These are phyloP conservation scores for Irpex sp. DNA, from an alignment of 1,284 basidiomycete genomes.

Conservation along the genomic window DNA sequence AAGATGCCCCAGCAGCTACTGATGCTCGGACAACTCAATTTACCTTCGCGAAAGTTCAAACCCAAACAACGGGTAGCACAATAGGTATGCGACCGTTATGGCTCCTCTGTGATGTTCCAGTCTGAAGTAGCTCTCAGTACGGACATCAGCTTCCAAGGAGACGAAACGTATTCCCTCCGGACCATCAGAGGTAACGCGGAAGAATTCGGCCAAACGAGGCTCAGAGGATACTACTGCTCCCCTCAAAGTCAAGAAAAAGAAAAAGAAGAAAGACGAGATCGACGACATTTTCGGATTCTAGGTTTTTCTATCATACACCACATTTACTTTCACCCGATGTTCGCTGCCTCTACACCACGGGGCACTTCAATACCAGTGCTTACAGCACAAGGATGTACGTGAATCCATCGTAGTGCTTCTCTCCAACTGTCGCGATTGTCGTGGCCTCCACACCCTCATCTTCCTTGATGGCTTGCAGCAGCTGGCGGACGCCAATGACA, in stretches of 20 bases:
- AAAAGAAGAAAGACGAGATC: slow-evolving; percentile 48
- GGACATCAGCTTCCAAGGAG: background rate
- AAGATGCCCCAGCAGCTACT: background rate
- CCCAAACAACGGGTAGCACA: background rate
- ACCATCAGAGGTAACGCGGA: background rate
- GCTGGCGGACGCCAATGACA: slow-evolving; percentile 40
- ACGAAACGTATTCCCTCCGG: background rate
- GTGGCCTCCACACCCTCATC: slow-evolving; percentile 55
- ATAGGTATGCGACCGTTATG: slow-evolving; percentile 1
- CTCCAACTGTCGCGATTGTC: slow-evolving; percentile 53
- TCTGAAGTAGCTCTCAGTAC: background rate
- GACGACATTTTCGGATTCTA: slow-evolving; percentile 61
- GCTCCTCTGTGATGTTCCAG: background rate
- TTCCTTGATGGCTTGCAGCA: slow-evolving; percentile 43
- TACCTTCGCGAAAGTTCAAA: slow-evolving; percentile 2
- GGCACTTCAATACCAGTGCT: background rate
- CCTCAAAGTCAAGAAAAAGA: slow-evolving; percentile 30
- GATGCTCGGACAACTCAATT: background rate
- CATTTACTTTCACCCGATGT: too few relatives aligned
- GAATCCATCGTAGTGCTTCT: slow-evolving; percentile 61
- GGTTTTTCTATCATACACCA: background rate
- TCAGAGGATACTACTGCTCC: slow-evolving; percentile 6
- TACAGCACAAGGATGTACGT: slow-evolving; percentile 37
- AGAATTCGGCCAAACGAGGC: background rate
- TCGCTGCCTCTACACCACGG: too few relatives aligned